Conservation (phyloP, 108 stramenopile species). For the Cyclotella distinguenda region DNA sequence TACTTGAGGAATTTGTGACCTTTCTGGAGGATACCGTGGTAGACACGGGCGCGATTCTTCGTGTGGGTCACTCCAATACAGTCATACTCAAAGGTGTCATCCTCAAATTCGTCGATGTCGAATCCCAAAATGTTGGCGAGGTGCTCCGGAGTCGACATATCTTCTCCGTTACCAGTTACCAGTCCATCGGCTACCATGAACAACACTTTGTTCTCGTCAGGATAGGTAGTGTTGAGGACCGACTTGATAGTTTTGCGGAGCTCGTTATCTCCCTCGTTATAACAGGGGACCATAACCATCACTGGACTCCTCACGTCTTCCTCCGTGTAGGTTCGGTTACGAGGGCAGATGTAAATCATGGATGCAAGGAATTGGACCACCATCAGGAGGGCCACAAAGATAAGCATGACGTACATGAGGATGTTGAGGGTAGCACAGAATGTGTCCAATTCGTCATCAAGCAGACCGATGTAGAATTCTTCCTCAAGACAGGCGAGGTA, state of each 20-base stretch:
- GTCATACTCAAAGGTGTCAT: slow-evolving; percentile 37
- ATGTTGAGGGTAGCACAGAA: slow-evolving; percentile 41
- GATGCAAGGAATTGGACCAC: slow-evolving; percentile 40
- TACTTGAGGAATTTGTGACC: slow-evolving; percentile 40
- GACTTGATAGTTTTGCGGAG: slow-evolving; percentile 51
- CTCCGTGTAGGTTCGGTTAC: slow-evolving; percentile 26
- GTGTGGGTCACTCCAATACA: slow-evolving; percentile 34
- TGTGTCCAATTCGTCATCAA: slow-evolving; percentile 31
- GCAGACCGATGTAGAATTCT: slow-evolving; percentile 35
- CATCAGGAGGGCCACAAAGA: slow-evolving; percentile 46
- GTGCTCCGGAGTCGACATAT: slow-evolving; percentile 30
- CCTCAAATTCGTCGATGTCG: slow-evolving; percentile 34
- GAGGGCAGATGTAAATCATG: slow-evolving; percentile 33
- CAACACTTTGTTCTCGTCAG: slow-evolving; percentile 54
- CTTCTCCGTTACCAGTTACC: slow-evolving; percentile 49
- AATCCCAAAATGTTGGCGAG: slow-evolving; percentile 49
- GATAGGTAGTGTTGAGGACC: slow-evolving; percentile 44
- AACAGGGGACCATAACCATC: slow-evolving; percentile 64
- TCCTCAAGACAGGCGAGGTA: slow-evolving; percentile 38
- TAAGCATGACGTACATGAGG: slow-evolving; percentile 45
- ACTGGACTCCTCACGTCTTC: slow-evolving; percentile 39
- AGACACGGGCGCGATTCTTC: slow-evolving; percentile 45
- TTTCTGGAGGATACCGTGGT: slow-evolving; percentile 35
- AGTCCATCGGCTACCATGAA: slow-evolving; percentile 52
- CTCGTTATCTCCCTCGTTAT: slow-evolving; percentile 57